Evolutionary conservation across 2,329 filamentous ascomycete genomes (phyloP).

Genomic region (Fusarium longipes): DNA sequence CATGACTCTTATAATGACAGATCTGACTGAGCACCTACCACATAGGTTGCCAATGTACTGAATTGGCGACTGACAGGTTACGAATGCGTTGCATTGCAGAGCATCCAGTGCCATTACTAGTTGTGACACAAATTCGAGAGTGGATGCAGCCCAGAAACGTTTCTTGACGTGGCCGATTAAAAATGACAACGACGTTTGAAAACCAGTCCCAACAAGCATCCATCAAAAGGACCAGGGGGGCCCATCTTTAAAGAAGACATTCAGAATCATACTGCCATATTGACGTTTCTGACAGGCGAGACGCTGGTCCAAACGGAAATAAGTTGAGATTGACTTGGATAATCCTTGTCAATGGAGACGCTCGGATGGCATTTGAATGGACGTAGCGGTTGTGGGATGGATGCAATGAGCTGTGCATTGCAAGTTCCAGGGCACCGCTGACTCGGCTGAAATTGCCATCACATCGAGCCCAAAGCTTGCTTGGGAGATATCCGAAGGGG

Average conservation of each 20-base stretch:
- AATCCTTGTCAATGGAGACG: slow-evolving; percentile 31
- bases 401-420: slow-evolving; percentile 38
- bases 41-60: no score
- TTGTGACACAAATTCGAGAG: slow-evolving; percentile 24
- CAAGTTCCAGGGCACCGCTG: slow-evolving; percentile 26
- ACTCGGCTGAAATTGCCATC: slow-evolving; percentile 38
- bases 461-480: slow-evolving; percentile 28
- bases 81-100: slow-evolving; percentile 7
- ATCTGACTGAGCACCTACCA: slow-evolving; percentile 1
- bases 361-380: slow-evolving; percentile 35
- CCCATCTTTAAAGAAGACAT: slow-evolving; percentile 11
- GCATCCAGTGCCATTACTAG: slow-evolving; percentile 8
- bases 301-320: slow-evolving; percentile 10
- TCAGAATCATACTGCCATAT: slow-evolving; percentile 11
- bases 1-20: neutral
- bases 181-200: slow-evolving; percentile 5
- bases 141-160: slow-evolving; percentile 18
- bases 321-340: slow-evolving; percentile 30
- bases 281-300: slow-evolving; percentile 26
- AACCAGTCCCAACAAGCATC: slow-evolving; percentile 2
- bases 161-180: neutral
- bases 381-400: slow-evolving; percentile 14
- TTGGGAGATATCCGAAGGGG: slow-evolving; percentile 19
- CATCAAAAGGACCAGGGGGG: slow-evolving; percentile 17
- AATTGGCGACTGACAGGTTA: slow-evolving; percentile 8